Evolutionary conservation across 129 eudicot genomes (phyloP).

Genomic region (Ambrosia artemisiifolia): DNA sequence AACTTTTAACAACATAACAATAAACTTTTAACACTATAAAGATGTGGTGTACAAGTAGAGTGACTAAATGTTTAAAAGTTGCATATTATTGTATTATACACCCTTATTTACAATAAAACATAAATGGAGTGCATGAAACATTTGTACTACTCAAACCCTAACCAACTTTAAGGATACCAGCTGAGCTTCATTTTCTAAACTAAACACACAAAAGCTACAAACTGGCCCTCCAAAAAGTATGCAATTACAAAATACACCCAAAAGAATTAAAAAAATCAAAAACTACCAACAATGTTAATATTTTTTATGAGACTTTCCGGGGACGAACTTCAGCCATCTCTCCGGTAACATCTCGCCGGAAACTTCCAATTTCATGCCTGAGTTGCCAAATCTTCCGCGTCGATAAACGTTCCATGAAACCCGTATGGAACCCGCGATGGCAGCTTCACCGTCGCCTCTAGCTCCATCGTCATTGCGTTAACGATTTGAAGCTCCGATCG

Average conservation of each 20-base stretch:
- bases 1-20: not conserved
- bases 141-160: slow-evolving; percentile 17
- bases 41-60: not conserved
- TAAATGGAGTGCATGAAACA: slow-evolving; percentile 10
- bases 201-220: slow-evolving; percentile 46
- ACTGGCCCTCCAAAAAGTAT: slow-evolving; percentile 34
- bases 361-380: slow-evolving; percentile 12
- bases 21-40: not conserved
- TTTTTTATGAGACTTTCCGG: slow-evolving; percentile 38
- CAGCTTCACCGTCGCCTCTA: slow-evolving; percentile 15
- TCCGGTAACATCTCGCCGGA: slow-evolving; percentile 31
- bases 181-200: slow-evolving; percentile 48
- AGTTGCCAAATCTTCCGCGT: slow-evolving; percentile 5
- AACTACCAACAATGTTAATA: slow-evolving; percentile 1
- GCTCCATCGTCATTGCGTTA: not conserved
- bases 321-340: slow-evolving; percentile 45
- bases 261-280: slow-evolving; percentile 9
- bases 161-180: slow-evolving; percentile 29
- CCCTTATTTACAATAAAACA: slow-evolving; percentile 21
- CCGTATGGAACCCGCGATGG: slow-evolving; percentile 21
- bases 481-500: slow-evolving; percentile 18
- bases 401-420: slow-evolving; percentile 23
- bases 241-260: not conserved
- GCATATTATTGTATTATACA: not conserved
- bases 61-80: not conserved